phyloP scores from a whole-genome alignment of 2,329 filamentous ascomycete genomes.

The Fusarium sp. region DNA sequence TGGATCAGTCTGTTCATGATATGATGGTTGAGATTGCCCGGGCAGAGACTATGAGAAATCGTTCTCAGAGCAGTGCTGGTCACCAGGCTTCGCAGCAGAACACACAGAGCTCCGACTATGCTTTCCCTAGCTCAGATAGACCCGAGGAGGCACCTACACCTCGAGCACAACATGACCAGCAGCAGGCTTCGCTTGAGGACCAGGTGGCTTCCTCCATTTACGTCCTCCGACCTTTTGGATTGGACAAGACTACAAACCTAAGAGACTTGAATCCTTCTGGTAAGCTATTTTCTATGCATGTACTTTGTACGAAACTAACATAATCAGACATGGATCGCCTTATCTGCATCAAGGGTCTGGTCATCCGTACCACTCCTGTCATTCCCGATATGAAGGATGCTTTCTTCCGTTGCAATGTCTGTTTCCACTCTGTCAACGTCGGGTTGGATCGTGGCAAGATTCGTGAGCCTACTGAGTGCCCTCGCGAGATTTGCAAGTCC shows the following conservation, averaged over 20 bases:
- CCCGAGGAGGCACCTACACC: constrained; percentile 59
- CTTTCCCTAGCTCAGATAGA: constrained; percentile 82
- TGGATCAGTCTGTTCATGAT: constrained; percentile 95
- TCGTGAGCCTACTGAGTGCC: constrained; percentile 90
- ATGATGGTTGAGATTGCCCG: constrained; percentile 90
- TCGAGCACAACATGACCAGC: constrained; percentile 55
- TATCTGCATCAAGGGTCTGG: constrained; percentile 92
- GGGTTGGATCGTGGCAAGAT: constrained; percentile 97
- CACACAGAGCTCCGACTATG: constrained; percentile 76
- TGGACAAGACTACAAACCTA: constrained; percentile 89
- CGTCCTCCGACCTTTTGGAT: constrained; percentile 87
- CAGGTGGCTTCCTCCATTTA: constrained; percentile 85
- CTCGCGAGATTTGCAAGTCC: constrained; percentile 80
- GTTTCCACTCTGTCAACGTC: constrained; percentile 89
- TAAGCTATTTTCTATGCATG: constrained; percentile 49
- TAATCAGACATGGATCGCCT: constrained; percentile 91
- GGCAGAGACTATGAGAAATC: constrained; percentile 78
- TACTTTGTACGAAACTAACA: constrained; percentile 17
- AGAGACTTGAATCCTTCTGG: constrained; percentile 91
- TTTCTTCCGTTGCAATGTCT: constrained; percentile 95
- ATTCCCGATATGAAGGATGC: constrained; percentile 99
- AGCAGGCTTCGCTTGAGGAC: constrained; percentile 73
- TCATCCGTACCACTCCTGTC: constrained; percentile 94
- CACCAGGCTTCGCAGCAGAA: constrained; percentile 58
- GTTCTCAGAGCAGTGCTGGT: constrained; percentile 68